Base-by-base conservation (phyloP, 23 red algal genomes). In the Pyropia yezoensis region DNA sequence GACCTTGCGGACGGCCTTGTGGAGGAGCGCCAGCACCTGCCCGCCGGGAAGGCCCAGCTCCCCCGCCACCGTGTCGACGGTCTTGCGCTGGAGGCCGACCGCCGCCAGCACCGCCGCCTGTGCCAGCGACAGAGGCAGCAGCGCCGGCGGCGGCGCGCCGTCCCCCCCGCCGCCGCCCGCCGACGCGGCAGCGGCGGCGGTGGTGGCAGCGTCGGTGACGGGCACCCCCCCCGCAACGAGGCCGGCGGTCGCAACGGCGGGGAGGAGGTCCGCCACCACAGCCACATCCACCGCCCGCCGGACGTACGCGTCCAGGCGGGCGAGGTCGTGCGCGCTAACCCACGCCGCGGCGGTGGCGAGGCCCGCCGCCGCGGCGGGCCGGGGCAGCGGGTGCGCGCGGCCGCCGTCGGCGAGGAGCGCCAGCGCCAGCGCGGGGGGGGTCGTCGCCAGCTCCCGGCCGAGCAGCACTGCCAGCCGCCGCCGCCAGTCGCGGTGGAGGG, bases 1-100 rank as follows among this genome's bases (percentile, higher is more conserved):
- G 27, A 97, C 65, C 53, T 97, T 97, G 14, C 93, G 79, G 47
- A 89, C 61, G 2, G 90, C 81, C 55, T 97, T 97, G 65, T 89
- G 85, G 70, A 97, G 82, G 32, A 97, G 69, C 17, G 93, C 93
- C 12, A 97, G 54, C 7, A 97, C 50, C 52, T 97, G 93, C 30
- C 57, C 61, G 15, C 62, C 63, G 22, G 74, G 78, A 7, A 97
- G 72, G 12, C 73, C 61, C 51, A 97, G 77, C 29, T 78, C 68
- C 27, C 34, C 59, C 50, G 75, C 83, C 52, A 97, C 73, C 22
- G 53, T 28, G 56, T 90, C 84, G 65, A 97, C 61, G 29, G 76
- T 28, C 23, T 77, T 82, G 39, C 59, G 66, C 54, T 97, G 93
- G 45, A 97, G 65, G 39, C 93, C 93, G 25, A 97, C 14, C 23